Percentiles rank a stretch among this genome's conserved stretches.
phyloP scores from a whole-genome alignment of 257 asterid genomes.

The Solanum okadae region DNA sequence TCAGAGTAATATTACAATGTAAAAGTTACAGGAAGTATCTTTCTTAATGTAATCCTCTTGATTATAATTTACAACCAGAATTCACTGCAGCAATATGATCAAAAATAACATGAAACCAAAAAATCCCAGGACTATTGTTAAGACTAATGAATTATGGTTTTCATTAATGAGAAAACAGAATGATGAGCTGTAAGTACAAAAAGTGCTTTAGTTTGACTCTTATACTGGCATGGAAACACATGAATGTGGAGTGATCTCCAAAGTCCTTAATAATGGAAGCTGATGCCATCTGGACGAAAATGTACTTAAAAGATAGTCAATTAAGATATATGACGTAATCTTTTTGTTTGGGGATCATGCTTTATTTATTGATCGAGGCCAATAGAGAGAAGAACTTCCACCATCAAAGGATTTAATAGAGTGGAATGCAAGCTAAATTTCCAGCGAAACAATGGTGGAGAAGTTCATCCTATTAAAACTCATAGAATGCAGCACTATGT shows the following conservation, averaged over 20 bases:
- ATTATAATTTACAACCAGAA: background rate
- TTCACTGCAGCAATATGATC: background rate
- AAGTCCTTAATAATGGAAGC: background rate
- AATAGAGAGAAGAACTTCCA: background rate
- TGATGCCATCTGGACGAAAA: background rate
- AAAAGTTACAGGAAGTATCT: background rate
- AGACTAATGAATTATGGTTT: background rate
- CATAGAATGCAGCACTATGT: background rate
- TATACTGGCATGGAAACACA: background rate
- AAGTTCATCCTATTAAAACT: background rate
- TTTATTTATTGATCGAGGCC: background rate
- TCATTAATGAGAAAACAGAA: background rate
- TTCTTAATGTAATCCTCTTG: background rate
- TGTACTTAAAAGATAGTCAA: background rate
- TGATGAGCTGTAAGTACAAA: background rate
- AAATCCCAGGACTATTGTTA: background rate
- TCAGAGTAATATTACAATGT: background rate
- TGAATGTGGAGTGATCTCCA: background rate
- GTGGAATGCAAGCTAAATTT: background rate
- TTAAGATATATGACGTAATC: background rate
- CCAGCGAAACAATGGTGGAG: background rate
- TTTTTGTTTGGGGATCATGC: background rate
- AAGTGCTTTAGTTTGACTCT: background rate
- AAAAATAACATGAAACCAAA: background rate
- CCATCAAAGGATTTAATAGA: background rate